Evolutionary conservation across 108 stramenopile genomes (phyloP).

Genomic region (Epithemia pelagica): DNA sequence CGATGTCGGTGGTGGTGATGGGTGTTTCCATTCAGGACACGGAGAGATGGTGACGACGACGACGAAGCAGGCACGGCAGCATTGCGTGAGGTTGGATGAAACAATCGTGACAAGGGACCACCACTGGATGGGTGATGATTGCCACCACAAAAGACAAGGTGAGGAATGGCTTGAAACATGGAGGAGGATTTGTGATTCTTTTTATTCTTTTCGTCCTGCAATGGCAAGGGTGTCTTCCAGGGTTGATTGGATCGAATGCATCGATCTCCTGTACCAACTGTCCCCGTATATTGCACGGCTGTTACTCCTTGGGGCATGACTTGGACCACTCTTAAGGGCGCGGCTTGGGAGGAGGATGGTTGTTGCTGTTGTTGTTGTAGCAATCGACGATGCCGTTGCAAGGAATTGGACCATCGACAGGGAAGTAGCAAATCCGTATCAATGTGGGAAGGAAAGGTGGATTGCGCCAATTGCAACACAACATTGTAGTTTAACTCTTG

Average conservation of each 20-base stretch:
- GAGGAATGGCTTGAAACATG: not conserved
- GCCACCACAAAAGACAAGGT: not conserved
- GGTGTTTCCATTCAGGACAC: not conserved
- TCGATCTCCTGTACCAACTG: conserved; percentile 59
- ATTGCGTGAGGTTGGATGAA: not conserved
- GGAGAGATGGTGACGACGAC: not conserved
- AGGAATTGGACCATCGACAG: not conserved
- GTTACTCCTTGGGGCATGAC: not conserved
- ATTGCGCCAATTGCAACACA: not conserved
- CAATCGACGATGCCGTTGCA: not conserved
- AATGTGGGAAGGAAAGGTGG: not conserved
- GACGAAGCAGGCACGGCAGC: not conserved
- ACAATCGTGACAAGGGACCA: not conserved
- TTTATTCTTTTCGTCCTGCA: not conserved
- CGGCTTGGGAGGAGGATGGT: not conserved
- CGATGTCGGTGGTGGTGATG: not conserved
- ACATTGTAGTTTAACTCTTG: not conserved
- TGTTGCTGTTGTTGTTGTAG: no score
- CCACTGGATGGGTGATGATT: not conserved
- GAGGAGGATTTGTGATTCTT: not conserved
- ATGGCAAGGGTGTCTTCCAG: conserved; percentile 29
- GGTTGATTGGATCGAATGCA: conserved; percentile 60
- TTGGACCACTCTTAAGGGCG: not conserved
- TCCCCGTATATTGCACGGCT: conserved; percentile 45
- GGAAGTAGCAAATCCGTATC: not conserved